These are phyloP conservation scores for Kwoniella pini DNA, from an alignment of 768 basidiomycete species.

Conservation along the genomic window DNA sequence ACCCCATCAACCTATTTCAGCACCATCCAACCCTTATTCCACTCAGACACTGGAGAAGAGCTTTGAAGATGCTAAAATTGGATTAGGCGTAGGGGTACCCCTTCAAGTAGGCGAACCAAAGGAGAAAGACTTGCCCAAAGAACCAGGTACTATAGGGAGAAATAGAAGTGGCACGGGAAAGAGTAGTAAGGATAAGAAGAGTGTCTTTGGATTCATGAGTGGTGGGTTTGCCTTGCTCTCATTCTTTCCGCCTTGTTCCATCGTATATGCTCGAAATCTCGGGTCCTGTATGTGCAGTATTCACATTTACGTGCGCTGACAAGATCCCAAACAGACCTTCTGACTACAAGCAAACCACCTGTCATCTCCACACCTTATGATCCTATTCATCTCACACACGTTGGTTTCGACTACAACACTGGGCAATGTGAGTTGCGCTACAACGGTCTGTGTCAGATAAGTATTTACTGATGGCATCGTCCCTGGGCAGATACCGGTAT, in stretches of 20 bases:
- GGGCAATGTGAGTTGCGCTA: constrained; percentile 68
- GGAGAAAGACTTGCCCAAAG: constrained; percentile 50
- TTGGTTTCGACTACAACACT: constrained; percentile 97
- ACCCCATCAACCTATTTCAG: constrained; percentile 43
- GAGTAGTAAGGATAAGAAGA: constrained; percentile 54
- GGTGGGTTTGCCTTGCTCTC: constrained; percentile 29
- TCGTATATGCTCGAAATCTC: no score
- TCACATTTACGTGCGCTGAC: constrained; percentile 3
- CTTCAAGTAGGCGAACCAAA: constrained; percentile 38
- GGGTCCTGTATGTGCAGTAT: no score
- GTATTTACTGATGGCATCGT: not conserved
- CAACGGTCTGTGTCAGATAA: not conserved
- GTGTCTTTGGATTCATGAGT: constrained; percentile 53
- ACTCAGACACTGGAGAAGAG: constrained; percentile 30
- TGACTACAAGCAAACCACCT: constrained; percentile 53
- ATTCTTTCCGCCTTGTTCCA: not conserved
- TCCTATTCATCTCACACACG: constrained; percentile 98
- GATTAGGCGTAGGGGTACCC: constrained; percentile 37
- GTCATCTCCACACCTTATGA: constrained; percentile 99
- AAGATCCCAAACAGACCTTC: constrained; percentile 36
- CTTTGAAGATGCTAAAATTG: constrained; percentile 42
- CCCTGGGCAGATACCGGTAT: constrained; percentile 65
- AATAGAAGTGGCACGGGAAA: constrained; percentile 50
- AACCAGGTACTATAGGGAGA: constrained; percentile 40
- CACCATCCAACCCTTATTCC: constrained; percentile 43